These are phyloP conservation scores for Quercus phellos DNA, from an alignment of 331 rosid species.

Conservation along the genomic window DNA sequence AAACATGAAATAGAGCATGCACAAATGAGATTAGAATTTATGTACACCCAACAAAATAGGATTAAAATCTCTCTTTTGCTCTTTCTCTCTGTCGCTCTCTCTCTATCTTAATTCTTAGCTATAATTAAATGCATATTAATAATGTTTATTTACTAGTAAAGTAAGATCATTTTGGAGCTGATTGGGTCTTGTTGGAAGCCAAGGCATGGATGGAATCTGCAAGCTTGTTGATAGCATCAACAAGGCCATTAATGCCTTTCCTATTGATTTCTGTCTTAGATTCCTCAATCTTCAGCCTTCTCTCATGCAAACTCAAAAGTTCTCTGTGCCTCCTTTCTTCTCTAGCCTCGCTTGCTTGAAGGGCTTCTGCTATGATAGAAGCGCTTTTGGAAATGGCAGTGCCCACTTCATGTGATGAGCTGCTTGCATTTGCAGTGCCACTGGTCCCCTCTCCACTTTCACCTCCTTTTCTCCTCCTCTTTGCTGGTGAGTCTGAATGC, in stretches of 20 bases:
- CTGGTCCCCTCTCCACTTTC: constrained; percentile 26
- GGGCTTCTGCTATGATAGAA: constrained; percentile 40
- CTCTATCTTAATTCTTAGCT: background rate
- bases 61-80: background rate
- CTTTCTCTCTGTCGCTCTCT: background rate
- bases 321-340: constrained; percentile 44
- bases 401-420: constrained; percentile 31
- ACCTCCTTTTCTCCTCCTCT: constrained; percentile 31
- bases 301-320: constrained; percentile 28
- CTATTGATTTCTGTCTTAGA: constrained; percentile 31
- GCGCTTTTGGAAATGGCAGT: constrained; percentile 41
- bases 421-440: constrained; percentile 23
- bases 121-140: background rate
- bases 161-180: constrained; percentile 18
- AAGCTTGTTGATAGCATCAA: constrained; percentile 44
- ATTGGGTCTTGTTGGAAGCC: constrained; percentile 31
- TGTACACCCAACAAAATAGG: constrained; percentile 22
- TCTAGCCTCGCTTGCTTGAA: constrained; percentile 36
- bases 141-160: background rate
- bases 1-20: constrained; percentile 3
- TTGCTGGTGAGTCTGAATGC: constrained; percentile 41
- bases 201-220: constrained; percentile 39
- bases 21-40: constrained; percentile 15
- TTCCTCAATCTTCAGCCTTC: constrained; percentile 37
- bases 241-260: constrained; percentile 41